Evolutionary conservation across 164 flowering plant genomes (phyloP), one percentile per base, ranked within the genome.

Genomic region (Echeveria elegans): DNA sequence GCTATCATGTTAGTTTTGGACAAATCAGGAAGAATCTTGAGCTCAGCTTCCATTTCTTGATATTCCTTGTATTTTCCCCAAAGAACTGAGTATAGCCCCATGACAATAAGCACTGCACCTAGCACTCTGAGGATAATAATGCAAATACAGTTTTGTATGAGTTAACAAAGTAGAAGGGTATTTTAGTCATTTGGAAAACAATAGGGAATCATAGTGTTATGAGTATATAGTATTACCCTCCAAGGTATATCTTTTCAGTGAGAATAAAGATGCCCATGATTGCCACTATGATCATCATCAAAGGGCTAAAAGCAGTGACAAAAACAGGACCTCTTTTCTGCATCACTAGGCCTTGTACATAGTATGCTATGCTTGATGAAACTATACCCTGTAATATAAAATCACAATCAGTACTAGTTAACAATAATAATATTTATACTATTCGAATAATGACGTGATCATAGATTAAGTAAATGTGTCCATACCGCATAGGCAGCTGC

Each of bases 221-320:
- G 56, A 26, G 6, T 6, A 34, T 6, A 9, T 12, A 28, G 19
- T 21, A 21, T 67, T 68, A 68, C 70, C 70, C 70, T 68, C 70
- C 70, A 21, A 68, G 50, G 48, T 34, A 68, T 26, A 68, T 68
- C 36, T 68, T 68, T 68, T 68, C 70, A 28, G 70, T 61, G 7
- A 68, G 64, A 30, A 68, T 68, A 50, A 68, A 68, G 59, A 61
- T 53, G 34, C 64, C 70, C 70, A 68, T 68, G 70, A 68, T 68
- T 6, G 70, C 70, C 29, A 68, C 70, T 52, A 68, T 30, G 47
- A 68, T 68, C 70, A 68, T 68, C 70, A 68, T 68, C 48, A 68
- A 58, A 56, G 70, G 70, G 6, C 70, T 68, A 58, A 68, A 68
- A 68, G 70, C 64, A 14, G 70, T 68, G 16, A 40, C 70, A 59